These are phyloP conservation scores for Entophlyctis luteolus DNA, from an alignment of 192 early-diverging fungal genomes.

Conservation along the genomic window DNA sequence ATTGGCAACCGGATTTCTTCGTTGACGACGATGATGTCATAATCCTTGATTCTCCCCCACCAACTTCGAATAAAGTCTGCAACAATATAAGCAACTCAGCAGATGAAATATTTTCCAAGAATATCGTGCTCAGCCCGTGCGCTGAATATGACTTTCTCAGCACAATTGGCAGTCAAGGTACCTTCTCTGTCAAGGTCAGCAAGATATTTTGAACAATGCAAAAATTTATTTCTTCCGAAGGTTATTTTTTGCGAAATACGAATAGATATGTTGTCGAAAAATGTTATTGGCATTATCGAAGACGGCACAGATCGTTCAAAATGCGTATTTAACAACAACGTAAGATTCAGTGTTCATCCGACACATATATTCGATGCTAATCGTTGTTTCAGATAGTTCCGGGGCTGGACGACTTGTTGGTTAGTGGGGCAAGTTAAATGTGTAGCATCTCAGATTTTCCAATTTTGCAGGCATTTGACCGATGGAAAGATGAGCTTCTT, in stretches of 20 bases:
- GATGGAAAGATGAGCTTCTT: neutral
- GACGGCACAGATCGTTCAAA: neutral
- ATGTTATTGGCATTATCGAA: neutral
- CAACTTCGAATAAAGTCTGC: neutral
- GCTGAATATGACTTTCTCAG: too few species aligned
- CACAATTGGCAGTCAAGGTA: neutral
- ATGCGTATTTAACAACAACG: neutral
- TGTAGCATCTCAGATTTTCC: neutral
- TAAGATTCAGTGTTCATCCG: neutral
- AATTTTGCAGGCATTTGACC: neutral
- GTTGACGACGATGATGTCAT: neutral
- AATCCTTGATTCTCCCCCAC: neutral
- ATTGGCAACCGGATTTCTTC: neutral
- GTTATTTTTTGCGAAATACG: conserved; percentile 6
- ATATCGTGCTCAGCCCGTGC: too few species aligned
- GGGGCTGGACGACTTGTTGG: neutral
- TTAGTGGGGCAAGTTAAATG: too few species aligned
- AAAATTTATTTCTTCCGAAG: neutral
- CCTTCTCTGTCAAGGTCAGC: neutral
- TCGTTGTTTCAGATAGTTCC: neutral
- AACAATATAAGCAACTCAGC: neutral
- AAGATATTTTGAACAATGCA: neutral
- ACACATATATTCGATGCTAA: neutral
- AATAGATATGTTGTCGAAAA: neutral
- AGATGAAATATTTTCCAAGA: neutral